Evolutionary conservation across 176 grass and related monocot genomes (phyloP).

Genomic region (Musa schizocarpa): DNA sequence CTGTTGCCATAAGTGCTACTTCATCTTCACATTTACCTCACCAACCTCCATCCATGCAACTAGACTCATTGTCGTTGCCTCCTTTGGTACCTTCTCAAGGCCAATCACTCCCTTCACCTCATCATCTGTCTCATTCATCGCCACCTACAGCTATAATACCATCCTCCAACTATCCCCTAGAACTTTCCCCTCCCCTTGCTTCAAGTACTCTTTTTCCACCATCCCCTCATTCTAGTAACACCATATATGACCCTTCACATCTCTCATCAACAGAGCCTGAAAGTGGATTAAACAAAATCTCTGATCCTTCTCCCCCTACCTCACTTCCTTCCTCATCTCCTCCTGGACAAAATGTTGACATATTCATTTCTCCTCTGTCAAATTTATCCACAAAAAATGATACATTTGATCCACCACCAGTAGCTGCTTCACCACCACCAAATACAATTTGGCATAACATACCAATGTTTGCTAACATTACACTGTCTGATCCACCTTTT

Average conservation of each 20-base stretch:
- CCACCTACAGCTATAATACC: neutral
- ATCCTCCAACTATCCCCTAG: neutral
- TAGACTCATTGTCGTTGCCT: neutral
- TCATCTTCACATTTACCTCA: constrained; percentile 23
- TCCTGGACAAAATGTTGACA: constrained; percentile 15
- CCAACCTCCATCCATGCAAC: constrained; percentile 10
- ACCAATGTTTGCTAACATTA: no score
- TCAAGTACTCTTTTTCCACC: neutral
- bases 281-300: neutral
- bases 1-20: neutral
- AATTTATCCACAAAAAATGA: neutral
- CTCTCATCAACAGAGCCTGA: constrained; percentile 3
- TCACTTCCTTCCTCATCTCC: neutral
- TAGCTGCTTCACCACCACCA: constrained; percentile 5
- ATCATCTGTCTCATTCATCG: neutral
- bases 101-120: neutral
- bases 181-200: neutral
- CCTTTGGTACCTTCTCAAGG: constrained; percentile 8
- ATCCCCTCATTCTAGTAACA: neutral
- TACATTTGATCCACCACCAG: neutral
- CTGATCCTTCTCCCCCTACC: constrained; percentile 2
- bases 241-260: constrained; percentile 8
- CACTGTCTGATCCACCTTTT: no score
- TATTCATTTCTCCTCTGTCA: neutral
- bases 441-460: no score